Conservation (phyloP, 805 yeast species). For the Schizosaccharomyces cryophilus region DNA sequence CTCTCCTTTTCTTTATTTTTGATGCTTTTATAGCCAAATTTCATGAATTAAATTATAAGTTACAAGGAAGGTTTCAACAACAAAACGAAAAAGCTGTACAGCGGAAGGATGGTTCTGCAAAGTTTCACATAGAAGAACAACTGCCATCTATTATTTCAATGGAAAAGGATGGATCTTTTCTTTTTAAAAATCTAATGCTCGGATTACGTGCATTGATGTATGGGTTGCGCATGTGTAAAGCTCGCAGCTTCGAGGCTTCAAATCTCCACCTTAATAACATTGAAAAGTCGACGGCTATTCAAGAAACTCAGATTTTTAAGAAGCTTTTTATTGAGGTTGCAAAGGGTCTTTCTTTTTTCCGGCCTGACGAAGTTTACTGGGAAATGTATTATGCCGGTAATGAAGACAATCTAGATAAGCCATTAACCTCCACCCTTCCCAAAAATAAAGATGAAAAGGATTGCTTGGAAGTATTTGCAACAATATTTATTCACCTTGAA, state of each 20-base stretch:
- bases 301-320: slow-evolving; percentile 58
- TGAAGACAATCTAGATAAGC: slow-evolving; percentile 14
- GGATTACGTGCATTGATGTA: slow-evolving; percentile 73
- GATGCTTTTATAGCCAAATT: slow-evolving; percentile 74
- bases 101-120: too few species aligned
- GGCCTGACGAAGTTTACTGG: slow-evolving; percentile 8
- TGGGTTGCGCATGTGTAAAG: slow-evolving; percentile 73
- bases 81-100: neutral
- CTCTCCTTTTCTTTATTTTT: slow-evolving; percentile 60
- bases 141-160: neutral
- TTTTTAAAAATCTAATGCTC: slow-evolving; percentile 70
- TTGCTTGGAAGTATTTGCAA: slow-evolving; percentile 81
- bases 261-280: slow-evolving; percentile 66
- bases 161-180: slow-evolving; percentile 55
- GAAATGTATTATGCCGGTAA: neutral
- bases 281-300: slow-evolving; percentile 22
- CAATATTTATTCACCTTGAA: slow-evolving; percentile 79
- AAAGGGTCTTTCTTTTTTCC: slow-evolving; percentile 53
- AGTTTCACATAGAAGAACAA: neutral
- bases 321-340: slow-evolving; percentile 66
- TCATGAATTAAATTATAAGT: slow-evolving; percentile 46
- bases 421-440: slow-evolving; percentile 6
- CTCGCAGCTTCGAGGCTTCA: slow-evolving; percentile 52
- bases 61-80: slow-evolving; percentile 15
- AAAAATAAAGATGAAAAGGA: slow-evolving; percentile 60